Percentiles rank a stretch among this genome's conserved stretches.
phyloP scores from a whole-genome alignment of 2,329 filamentous ascomycete species.

The Verticillium longisporum region DNA sequence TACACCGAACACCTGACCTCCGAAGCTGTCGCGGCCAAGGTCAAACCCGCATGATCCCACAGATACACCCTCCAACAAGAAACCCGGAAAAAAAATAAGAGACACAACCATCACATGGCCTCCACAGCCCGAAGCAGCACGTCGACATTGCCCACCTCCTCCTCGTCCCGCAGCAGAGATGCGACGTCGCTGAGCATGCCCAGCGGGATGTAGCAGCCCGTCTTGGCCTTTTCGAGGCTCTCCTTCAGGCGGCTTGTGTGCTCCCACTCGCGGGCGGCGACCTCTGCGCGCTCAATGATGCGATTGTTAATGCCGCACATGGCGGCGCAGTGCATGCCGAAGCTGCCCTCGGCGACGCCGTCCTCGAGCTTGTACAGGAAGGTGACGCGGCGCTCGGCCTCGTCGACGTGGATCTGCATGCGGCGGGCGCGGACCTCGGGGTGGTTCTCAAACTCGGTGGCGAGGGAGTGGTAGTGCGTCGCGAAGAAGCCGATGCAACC shows the following conservation, averaged over 20 bases:
- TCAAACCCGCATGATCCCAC: too few species aligned
- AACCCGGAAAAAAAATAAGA: not conserved
- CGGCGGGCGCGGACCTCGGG: constrained; percentile 80
- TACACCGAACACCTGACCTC: not conserved
- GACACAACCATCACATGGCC: constrained; percentile 33
- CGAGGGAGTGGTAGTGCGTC: constrained; percentile 93
- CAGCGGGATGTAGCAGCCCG: constrained; percentile 74
- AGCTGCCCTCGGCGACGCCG: constrained; percentile 91
- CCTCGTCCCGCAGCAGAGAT: constrained; percentile 59
- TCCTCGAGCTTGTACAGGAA: constrained; percentile 93
- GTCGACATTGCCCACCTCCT: constrained; percentile 45
- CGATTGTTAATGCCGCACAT: constrained; percentile 91
- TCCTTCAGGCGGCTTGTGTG: constrained; percentile 88
- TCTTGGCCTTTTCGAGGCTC: constrained; percentile 73
- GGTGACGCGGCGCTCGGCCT: constrained; percentile 76
- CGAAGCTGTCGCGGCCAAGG: not conserved
- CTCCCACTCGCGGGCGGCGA: constrained; percentile 88
- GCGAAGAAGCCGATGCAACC: constrained; percentile 96
- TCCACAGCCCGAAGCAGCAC: constrained; percentile 56
- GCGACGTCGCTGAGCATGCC: constrained; percentile 85
- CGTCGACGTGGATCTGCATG: constrained; percentile 94
- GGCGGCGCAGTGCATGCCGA: constrained; percentile 97
- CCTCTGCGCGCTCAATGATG: constrained; percentile 81
- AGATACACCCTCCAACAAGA: not conserved
- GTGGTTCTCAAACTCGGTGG: constrained; percentile 82